Evolutionary conservation across 2,329 filamentous ascomycete species (phyloP), one percentile per base, ranked within the genome.

Genomic region (Fusarium goolgardi): DNA sequence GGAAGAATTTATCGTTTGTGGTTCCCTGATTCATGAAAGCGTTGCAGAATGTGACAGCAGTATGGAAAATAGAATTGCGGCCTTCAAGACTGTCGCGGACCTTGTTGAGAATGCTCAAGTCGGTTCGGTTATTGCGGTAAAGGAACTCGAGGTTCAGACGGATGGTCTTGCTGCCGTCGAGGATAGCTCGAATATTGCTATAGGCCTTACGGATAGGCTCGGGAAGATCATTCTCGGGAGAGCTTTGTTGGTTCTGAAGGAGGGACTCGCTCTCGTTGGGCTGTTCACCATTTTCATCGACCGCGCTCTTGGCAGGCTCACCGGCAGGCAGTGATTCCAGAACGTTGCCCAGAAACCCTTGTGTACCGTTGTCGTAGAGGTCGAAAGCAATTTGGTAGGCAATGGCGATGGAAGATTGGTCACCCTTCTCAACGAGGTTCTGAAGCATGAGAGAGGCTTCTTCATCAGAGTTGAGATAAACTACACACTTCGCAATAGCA

Each of bases 21-120:
- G 96, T 99, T 61, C 96, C 96, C 55, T 97, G 94, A 78, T 99
- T 97, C 96, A 99, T 99, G 78, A 99, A 98, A 13, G 94, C 96
- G 75, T 98, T 98, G 76, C 95, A 96, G 75, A 99, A 96, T 1
- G 96, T 98, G 57, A 99, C 93, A 6, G 94, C 94, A 2, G 94
- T 97, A 80, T 99, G 96, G 86, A 98, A 98, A 72, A 99, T 99
- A 32, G 95, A 98, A 81, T 97, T 98, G 54, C 96, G 89, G 35
- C 94, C 94, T 77, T 99, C 96, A 18, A 99, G 83, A 72, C 94
- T 97, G 78, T 99, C 96, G 51, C 95, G 91, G 44, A 99, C 90
- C 82, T 97, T 97, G 85, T 97, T 97, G 59, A 99, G 84, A 65
- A 99, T 96, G 73, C 90, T 91, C 68, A 94, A 86, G 75, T 99